phyloP scores from a whole-genome alignment of 2,329 filamentous ascomycete species.

The Venturia effusa region DNA sequence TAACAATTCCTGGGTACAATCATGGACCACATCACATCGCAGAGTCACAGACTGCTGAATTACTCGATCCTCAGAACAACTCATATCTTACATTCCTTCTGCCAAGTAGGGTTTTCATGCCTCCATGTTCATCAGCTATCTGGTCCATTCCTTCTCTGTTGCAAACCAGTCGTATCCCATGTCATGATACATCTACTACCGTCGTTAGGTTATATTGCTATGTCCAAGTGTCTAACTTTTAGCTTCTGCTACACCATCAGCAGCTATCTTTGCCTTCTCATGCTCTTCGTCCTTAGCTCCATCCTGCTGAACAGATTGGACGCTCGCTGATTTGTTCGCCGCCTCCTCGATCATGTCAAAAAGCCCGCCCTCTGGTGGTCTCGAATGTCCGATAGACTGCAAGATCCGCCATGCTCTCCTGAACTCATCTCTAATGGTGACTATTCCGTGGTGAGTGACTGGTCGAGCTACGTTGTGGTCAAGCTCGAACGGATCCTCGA shows the following conservation, averaged over 20 bases:
- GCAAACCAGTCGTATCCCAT: not conserved
- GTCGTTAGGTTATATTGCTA: not conserved
- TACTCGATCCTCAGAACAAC: not conserved
- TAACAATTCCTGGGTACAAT: not conserved
- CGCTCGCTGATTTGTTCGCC: not conserved
- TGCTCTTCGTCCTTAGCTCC: not conserved
- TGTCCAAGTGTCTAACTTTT: not conserved
- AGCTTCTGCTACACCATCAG: not conserved
- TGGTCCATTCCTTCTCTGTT: not conserved
- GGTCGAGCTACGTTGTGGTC: constrained; percentile 84
- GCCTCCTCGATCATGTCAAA: constrained; percentile 23
- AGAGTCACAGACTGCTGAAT: not conserved
- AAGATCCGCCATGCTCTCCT: constrained; percentile 68
- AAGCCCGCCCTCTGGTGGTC: constrained; percentile 22
- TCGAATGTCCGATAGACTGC: constrained; percentile 21
- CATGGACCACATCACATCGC: not conserved
- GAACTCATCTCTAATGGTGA: constrained; percentile 75
- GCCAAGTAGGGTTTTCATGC: not conserved
- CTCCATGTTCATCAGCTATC: not conserved
- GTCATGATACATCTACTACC: not conserved
- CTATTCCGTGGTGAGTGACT: constrained; percentile 72
- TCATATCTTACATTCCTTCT: not conserved
- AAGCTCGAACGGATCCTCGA: constrained; percentile 84
- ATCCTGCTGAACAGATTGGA: not conserved
- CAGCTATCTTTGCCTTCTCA: not conserved